Conservation (phyloP, 2,329 filamentous ascomycete species). For the Stagonosporopsis vannaccii region DNA sequence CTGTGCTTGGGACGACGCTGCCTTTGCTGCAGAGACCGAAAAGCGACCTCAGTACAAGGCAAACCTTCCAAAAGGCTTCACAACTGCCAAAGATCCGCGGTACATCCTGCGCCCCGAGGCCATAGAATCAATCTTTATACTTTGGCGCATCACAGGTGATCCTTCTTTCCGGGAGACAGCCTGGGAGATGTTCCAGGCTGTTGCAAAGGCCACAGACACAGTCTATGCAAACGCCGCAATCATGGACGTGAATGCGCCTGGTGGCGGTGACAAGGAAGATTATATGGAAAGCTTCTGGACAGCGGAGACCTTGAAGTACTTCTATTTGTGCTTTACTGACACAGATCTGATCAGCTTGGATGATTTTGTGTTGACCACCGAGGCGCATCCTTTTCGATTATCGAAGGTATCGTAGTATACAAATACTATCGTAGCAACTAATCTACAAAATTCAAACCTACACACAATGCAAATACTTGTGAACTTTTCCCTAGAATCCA, state of each 20-base stretch:
- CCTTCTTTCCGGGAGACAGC: conserved; percentile 50
- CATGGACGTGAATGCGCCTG: conserved; percentile 49
- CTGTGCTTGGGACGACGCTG: conserved; percentile 62
- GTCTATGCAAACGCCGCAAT: conserved; percentile 53
- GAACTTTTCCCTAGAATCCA: background rate
- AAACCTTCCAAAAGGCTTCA: conserved; percentile 52
- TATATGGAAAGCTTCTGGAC: conserved; percentile 60
- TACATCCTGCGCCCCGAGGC: conserved; percentile 62
- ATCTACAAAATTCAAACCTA: background rate
- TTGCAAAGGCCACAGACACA: conserved; percentile 51
- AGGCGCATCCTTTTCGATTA: conserved; percentile 55
- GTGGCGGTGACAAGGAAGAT: conserved; percentile 42
- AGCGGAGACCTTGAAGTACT: conserved; percentile 59
- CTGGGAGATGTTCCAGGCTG: conserved; percentile 56
- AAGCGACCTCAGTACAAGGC: conserved; percentile 33
- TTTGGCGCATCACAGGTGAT: conserved; percentile 65
- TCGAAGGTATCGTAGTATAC: conserved; percentile 8
- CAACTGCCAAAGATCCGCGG: conserved; percentile 49
- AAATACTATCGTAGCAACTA: background rate
- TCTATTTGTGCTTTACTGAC: conserved; percentile 56
- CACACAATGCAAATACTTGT: background rate
- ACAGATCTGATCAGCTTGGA: conserved; percentile 54
- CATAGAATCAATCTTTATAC: conserved; percentile 65
- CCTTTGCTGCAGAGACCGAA: conserved; percentile 51
- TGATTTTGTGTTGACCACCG: conserved; percentile 58